Evolutionary conservation across 2,329 filamentous ascomycete genomes (phyloP), one percentile per base, ranked within the genome.

Genomic region (Fusarium napiforme): DNA sequence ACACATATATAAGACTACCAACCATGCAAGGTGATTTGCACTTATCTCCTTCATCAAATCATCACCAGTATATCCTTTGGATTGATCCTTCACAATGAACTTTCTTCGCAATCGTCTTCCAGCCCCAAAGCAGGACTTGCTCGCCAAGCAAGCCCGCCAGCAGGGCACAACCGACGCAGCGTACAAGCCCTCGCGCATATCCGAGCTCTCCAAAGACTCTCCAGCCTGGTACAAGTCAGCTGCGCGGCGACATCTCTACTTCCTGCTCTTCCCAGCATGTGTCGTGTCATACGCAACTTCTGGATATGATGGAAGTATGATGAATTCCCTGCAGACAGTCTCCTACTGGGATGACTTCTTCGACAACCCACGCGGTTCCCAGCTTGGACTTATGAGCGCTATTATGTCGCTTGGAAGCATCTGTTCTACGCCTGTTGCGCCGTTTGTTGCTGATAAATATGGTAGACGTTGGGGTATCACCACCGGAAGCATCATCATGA

Each of bases 341-440:
- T 75, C 79, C 0, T 79, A 81, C 19, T 86, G 84, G 83, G 79
- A 85, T 40, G 79, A 81, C n/a, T 85, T 79, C 57, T 83, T 84
- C 34, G 74, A 78, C 32, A 79, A 79, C 40, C 82, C 82, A 0
- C 71, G 76, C 8, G 79, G 82, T 1, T 73, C 79, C 9, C 75
- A 77, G 9, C 75, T 81, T 7, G 79, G 79, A 1, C 70, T 82
- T 7, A 78, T 82, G 72, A 80, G 75, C 58, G 83, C 83, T 39
- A 86, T 87, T 70, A 85, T 86, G 81, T 82, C 84, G 16, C 81
- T 88, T 19, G 87, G 87, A 56, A 84, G 82, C 26, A 80, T 88
- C 19, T 82, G 82, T 40, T 75, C 75, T 2, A 77, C 77, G 4
- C 78, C 79, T 0, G 71, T 82, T 37, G 80, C 79, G 0, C 79